Conservation (phyloP, 495 filamentous ascomycete species). For the Neurospora pannonica region DNA sequence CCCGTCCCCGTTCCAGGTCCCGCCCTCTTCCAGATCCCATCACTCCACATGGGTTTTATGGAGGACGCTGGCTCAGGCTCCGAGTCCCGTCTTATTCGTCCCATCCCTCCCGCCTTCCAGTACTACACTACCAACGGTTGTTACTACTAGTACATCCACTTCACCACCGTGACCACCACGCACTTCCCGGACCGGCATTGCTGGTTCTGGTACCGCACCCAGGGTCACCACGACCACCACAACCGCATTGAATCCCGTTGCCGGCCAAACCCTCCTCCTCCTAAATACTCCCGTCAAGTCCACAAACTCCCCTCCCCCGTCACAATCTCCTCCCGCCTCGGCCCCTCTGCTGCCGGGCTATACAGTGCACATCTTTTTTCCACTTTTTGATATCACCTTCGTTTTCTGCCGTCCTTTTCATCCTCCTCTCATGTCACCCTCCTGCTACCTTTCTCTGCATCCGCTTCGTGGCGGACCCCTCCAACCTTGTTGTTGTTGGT, state of each 20-base stretch:
- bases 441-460: not conserved
- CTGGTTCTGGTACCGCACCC: not conserved
- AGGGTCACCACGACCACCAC: not conserved
- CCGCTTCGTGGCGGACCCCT: not conserved
- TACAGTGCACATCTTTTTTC: conserved; percentile 8
- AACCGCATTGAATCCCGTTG: conserved; percentile 18
- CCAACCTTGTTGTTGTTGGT: not conserved
- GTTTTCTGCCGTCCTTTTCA: not conserved
- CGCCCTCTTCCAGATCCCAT: not conserved
- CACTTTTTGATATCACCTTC: conserved; percentile 11
- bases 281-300: conserved; percentile 3
- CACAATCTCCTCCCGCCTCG: conserved; percentile 12
- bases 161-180: not conserved
- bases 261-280: conserved; percentile 12
- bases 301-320: conserved; percentile 13
- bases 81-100: not conserved
- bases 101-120: not conserved
- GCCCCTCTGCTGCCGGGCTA: conserved; percentile 12
- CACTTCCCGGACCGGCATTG: not conserved
- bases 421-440: not conserved
- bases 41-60: not conserved
- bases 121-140: not conserved
- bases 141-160: not conserved
- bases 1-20: not conserved
- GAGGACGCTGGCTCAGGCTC: not conserved